Base-by-base conservation (phyloP, 1,284 basidiomycete species). In the Sutorius eximius region DNA sequence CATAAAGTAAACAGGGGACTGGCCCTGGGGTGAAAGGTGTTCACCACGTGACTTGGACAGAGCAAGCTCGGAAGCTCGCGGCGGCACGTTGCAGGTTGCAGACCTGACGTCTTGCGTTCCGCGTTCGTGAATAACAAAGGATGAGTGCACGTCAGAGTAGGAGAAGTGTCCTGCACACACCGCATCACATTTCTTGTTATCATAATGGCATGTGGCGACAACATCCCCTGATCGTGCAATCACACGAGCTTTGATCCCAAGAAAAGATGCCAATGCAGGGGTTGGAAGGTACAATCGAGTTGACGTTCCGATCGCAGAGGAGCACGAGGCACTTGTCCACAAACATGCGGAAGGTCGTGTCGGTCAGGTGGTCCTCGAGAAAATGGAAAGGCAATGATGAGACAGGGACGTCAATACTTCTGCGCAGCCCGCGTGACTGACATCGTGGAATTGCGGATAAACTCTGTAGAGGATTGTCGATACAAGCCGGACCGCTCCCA, bases 31-130 rank as follows among this genome's bases (percentile, higher is more conserved):
- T 27, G 33, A 54, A 48, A 53, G 44, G 29, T 18, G 44, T 44
- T 30, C 12, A 36, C 56, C 71, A 70, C 64, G 64, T 73, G 73
- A 68, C 45, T 32, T 53, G 59, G 56, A 74, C 69, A 74, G 61
- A 70, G 68, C 65, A 75, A 72, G 48, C 34, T 49, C 66, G 73
- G 73, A 57, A 63, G 55, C 49, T 57, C 50, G 67, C 74, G 69
- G 58, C 37, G 58, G 61, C 73, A 75, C 68, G 69, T 65, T 71
- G 62, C 50, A 59, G 40, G 40, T 45, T 24, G 49, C 8, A 33
- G 10, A 49, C 48, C 41, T 40, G 37, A 49, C 42, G 20, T 56
- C 49, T 49, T 44, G 48, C 45, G 15, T 52, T 51, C 45, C 54
- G 32, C 16, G 8, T 40, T 48, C 30, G 29, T 5, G 45, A 33